These are phyloP conservation scores for Lactifluus volemus DNA, from an alignment of 768 basidiomycete genomes.

Conservation along the genomic window DNA sequence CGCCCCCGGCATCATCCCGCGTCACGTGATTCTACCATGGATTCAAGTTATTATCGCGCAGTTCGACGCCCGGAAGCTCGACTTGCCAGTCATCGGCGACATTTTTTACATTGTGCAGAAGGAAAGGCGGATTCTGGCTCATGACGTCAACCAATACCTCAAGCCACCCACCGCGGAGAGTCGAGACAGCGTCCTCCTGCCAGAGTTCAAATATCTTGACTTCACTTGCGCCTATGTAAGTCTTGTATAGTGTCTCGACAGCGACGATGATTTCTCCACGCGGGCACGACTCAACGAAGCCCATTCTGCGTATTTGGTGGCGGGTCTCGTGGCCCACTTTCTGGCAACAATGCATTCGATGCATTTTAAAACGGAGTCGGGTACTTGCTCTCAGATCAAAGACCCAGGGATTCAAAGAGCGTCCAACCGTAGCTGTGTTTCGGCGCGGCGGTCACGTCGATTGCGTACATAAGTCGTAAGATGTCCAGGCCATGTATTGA, in stretches of 20 bases:
- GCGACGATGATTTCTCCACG: conserved; percentile 39
- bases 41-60: too few species aligned
- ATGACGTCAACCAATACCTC: conserved; percentile 43
- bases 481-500: conserved; percentile 59
- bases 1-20: conserved; percentile 7
- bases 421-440: conserved; percentile 18
- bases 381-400: conserved; percentile 60
- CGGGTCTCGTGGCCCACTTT: conserved; percentile 24
- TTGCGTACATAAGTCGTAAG: conserved; percentile 42
- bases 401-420: conserved; percentile 64
- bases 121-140: conserved; percentile 23
- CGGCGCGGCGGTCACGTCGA: conserved; percentile 38
- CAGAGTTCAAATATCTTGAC: conserved; percentile 38
- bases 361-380: conserved; percentile 57
- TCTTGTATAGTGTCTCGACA: conserved; percentile 48
- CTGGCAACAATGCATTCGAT: conserved; percentile 67
- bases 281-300: conserved; percentile 19
- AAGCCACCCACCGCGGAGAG: conserved; percentile 53
- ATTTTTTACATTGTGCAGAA: conserved; percentile 1
- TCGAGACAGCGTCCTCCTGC: conserved; percentile 38
- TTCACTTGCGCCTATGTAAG: conserved; percentile 38
- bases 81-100: conserved; percentile 20
- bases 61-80: conserved; percentile 22
- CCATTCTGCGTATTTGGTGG: conserved; percentile 24
- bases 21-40: conserved; percentile 3